phyloP scores from a whole-genome alignment of 164 flowering plant genomes.

The Aristolochia fimbriata region DNA sequence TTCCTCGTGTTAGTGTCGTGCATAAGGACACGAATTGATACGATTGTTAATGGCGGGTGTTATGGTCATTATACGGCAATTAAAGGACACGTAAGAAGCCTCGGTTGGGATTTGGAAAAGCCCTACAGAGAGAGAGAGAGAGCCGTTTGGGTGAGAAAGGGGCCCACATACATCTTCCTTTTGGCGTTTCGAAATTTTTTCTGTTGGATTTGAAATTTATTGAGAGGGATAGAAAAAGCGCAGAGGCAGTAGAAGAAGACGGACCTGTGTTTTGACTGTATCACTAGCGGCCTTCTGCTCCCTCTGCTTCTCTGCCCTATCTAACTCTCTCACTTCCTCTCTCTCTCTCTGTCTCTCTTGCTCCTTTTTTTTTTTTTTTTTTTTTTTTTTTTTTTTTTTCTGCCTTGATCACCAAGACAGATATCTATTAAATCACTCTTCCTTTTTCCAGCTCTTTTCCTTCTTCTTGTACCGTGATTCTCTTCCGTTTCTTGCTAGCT shows the following conservation, averaged over 20 bases:
- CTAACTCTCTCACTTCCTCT: constrained; percentile 5
- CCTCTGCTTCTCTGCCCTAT: neutral
- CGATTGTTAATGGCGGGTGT: too few relatives aligned
- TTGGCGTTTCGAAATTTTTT: constrained; percentile 10
- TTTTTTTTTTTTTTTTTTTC: neutral
- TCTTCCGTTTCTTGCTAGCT: constrained; percentile 1
- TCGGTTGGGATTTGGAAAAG: neutral
- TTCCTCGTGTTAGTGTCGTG: too few relatives aligned
- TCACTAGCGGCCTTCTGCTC: neutral
- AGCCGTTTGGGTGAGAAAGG: constrained; percentile 10
- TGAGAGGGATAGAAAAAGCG: constrained; percentile 26
- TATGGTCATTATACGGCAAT: too few relatives aligned
- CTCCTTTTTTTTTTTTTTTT: neutral
- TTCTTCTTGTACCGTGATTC: constrained; percentile 5
- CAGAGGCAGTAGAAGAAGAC: neutral
- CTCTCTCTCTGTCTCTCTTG: constrained; percentile 6
- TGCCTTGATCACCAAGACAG: neutral
- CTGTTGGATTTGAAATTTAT: constrained; percentile 19
- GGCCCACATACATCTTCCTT: neutral
- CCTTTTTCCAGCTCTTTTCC: constrained; percentile 1
- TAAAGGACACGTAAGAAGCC: neutral
- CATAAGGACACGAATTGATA: too few relatives aligned
- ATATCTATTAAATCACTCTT: neutral
- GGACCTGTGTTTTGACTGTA: constrained; percentile 20
- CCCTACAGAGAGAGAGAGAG: too few relatives aligned